phyloP scores from a whole-genome alignment of 1,284 basidiomycete species.

The Cystobasidiaceae sp. region DNA sequence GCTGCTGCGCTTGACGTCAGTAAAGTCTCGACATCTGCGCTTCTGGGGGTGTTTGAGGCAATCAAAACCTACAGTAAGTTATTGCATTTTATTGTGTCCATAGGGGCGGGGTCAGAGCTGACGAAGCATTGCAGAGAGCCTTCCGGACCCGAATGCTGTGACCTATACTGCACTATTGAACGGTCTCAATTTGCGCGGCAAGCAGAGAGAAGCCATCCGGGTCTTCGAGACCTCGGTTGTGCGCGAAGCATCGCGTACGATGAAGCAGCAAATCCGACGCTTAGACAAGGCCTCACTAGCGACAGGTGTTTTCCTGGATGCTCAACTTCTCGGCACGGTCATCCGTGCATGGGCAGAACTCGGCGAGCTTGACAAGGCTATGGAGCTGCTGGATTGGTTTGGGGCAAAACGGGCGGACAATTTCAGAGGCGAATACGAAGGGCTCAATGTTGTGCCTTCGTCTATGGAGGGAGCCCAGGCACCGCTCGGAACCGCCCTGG shows the following conservation, averaged over 20 bases:
- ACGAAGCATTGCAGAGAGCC: background rate
- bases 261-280: background rate
- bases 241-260: background rate
- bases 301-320: background rate
- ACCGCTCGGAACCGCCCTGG: too few relatives aligned
- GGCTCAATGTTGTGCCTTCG: too few relatives aligned
- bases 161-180: conserved; percentile 14
- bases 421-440: background rate
- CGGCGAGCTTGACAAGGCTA: conserved; percentile 4
- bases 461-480: too few relatives aligned
- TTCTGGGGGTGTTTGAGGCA: background rate
- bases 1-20: background rate
- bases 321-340: background rate
- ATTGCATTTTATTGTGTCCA: background rate
- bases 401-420: too few relatives aligned
- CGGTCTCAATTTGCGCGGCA: conserved; percentile 9
- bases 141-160: conserved; percentile 14
- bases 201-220: background rate
- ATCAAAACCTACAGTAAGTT: conserved; percentile 2
- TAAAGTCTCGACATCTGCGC: background rate
- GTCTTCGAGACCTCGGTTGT: conserved; percentile 9
- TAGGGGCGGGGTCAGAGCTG: background rate
- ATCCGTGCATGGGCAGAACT: background rate
- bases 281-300: background rate
- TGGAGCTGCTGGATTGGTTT: background rate